These are phyloP conservation scores for Teunomyces lycoperdinae DNA, from an alignment of 805 yeast genomes.

Conservation along the genomic window DNA sequence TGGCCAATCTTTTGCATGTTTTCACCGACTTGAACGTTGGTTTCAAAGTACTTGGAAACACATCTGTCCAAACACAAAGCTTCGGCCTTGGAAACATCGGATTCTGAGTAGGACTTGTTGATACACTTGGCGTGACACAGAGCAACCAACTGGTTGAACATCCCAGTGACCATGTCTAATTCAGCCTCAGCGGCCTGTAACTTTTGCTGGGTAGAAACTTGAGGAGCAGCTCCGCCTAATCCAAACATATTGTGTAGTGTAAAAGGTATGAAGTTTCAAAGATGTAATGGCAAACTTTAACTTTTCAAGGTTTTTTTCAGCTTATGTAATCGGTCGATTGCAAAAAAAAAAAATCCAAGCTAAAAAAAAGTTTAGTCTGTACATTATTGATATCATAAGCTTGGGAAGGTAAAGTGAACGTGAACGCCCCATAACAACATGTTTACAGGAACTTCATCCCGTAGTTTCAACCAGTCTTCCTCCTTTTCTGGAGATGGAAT, in stretches of 20 bases:
- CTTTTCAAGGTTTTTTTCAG: conserved; percentile 4
- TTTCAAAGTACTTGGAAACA: conserved; percentile 91
- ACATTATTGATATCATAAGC: conserved; percentile 17
- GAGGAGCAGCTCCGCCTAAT: conserved; percentile 73
- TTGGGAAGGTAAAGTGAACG: conserved; percentile 36
- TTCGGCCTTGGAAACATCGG: conserved; percentile 76
- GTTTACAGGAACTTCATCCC: conserved; percentile 15
- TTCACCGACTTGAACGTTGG: conserved; percentile 93
- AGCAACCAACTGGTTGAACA: conserved; percentile 89
- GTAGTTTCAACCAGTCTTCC: conserved; percentile 21
- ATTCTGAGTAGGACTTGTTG: conserved; percentile 59
- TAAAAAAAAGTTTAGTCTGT: not conserved
- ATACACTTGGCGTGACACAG: conserved; percentile 90
- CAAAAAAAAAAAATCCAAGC: not conserved
- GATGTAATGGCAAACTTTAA: conserved; percentile 8
- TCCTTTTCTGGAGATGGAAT: conserved; percentile 30
- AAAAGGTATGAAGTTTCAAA: not conserved
- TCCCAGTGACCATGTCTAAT: conserved; percentile 94
- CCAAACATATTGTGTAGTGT: conserved; percentile 55
- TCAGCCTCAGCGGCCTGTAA: conserved; percentile 93
- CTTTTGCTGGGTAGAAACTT: conserved; percentile 70
- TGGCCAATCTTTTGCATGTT: conserved; percentile 49
- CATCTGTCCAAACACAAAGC: conserved; percentile 91
- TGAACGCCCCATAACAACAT: conserved; percentile 35
- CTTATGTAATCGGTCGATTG: conserved; percentile 1